A percentile compares a stretch with the other conserved stretches of the same genome.
phyloP scores from a whole-genome alignment of 352 stramenopile genomes.

The Phytophthora pseudosyringae region DNA sequence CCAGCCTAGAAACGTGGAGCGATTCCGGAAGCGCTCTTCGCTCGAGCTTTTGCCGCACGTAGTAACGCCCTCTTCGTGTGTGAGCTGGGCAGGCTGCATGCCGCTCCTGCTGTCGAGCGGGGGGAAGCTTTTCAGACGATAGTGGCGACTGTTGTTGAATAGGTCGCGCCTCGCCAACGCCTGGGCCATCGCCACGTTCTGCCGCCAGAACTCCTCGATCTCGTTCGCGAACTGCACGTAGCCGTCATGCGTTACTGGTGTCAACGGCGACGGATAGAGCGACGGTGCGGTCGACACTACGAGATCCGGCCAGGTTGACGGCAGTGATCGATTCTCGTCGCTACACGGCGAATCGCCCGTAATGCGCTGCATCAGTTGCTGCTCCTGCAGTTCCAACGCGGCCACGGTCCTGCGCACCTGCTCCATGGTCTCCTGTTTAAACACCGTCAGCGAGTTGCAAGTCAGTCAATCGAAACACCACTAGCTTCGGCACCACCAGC shows the following conservation, averaged over 20 bases:
- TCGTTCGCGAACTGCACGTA: slow-evolving; percentile 42
- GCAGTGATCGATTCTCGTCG: not conserved
- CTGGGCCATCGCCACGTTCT: slow-evolving; percentile 42
- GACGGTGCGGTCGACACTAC: slow-evolving; percentile 4
- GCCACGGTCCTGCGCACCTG: slow-evolving; percentile 14
- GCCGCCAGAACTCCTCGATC: slow-evolving; percentile 43
- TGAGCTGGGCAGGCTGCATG: slow-evolving; percentile 25
- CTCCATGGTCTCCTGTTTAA: slow-evolving; percentile 26
- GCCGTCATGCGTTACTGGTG: slow-evolving; percentile 23
- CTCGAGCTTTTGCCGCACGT: slow-evolving; percentile 19
- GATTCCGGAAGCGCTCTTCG: slow-evolving; percentile 22
- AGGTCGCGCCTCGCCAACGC: slow-evolving; percentile 45
- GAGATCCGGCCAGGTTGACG: slow-evolving; percentile 3
- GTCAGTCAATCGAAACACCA: not conserved
- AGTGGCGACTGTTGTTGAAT: slow-evolving; percentile 52
- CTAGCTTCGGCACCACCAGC: not conserved
- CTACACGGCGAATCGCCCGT: not conserved
- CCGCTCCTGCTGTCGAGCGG: not conserved
- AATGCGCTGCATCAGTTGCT: slow-evolving; percentile 29
- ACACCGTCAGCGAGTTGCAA: not conserved
- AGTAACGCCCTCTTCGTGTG: slow-evolving; percentile 29
- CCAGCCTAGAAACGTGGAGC: slow-evolving; percentile 52
- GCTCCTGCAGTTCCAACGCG: slow-evolving; percentile 27
- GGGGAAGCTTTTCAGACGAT: slow-evolving; percentile 40
- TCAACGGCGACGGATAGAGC: not conserved